Percentiles rank a stretch among this genome's conserved stretches.
phyloP scores from a whole-genome alignment of 805 yeast species.

The Metschnikowia proteae region DNA sequence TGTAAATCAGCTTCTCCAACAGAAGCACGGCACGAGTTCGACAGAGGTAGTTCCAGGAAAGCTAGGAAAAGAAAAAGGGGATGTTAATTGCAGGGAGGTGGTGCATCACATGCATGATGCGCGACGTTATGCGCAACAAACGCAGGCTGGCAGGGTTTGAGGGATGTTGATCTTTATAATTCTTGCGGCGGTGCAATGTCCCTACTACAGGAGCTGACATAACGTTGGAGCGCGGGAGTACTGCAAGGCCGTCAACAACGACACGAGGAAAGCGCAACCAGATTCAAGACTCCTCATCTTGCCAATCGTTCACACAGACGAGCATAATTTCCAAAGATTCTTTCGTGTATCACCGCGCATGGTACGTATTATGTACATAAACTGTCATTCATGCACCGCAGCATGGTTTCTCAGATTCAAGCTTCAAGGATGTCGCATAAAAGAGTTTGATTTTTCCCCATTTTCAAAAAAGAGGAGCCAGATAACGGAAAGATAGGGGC shows the following conservation, averaged over 20 bases:
- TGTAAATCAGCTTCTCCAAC: not conserved
- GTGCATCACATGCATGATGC: conserved; percentile 5
- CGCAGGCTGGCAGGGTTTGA: not conserved
- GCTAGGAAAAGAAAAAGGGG: conserved; percentile 1
- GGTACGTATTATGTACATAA: not conserved
- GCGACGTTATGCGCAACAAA: conserved; percentile 1
- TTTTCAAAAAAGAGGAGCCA: not conserved
- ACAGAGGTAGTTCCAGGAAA: not conserved
- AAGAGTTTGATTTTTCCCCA: not conserved
- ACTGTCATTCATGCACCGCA: conserved; percentile 2
- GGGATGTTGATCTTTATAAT: not conserved
- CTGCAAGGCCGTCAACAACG: not conserved
- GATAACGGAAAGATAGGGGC: not conserved
- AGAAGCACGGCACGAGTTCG: not conserved
- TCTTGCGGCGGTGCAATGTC: not conserved
- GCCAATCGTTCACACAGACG: not conserved
- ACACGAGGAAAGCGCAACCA: not conserved
- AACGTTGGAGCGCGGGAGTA: too few species aligned
- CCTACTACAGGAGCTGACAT: not conserved
- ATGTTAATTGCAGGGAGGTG: conserved; percentile 6
- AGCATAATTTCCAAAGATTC: not conserved
- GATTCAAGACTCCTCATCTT: not conserved
- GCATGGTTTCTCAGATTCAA: conserved; percentile 2
- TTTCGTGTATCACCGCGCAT: not conserved
- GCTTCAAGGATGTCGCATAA: not conserved